Evolutionary conservation across 805 yeast genomes (phyloP), one percentile per base, ranked within the genome.

Genomic region (Zygosaccharomyces siamensis): DNA sequence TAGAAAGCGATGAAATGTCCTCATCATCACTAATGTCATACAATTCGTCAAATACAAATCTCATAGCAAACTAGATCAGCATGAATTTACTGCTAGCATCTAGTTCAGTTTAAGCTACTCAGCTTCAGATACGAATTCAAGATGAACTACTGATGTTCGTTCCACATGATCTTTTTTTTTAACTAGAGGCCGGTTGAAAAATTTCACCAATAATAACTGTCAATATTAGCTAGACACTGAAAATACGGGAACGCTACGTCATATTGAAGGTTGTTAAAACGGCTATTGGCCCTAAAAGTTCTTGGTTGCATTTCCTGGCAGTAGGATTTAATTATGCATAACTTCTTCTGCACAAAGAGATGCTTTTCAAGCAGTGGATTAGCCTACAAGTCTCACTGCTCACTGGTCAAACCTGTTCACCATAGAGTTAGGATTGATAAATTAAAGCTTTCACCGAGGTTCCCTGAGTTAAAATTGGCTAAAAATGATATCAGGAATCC

Each of bases 391-490:
- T 77, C 77, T 43, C 84, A 81, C 27, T 79, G 77, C 66, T 84
- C 95, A 35, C 77, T 87, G 45, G 90, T 88, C 32, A 79, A 84
- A 44, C 98, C 99, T 1, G 95, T 92, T 12, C 99, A 93, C 67
- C 99, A 93, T 69, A 76, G 80, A 51, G 86, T 92, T 39, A 80
- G 79, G 56, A 81, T 88, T 62, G 77, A 79, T 60, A 93, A 93
- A 67, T 71, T 81, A 33, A 78, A 79, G 47, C 76, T 92, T 43
- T 84, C 90, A 32, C 89, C 92, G 49, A 74, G 83, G 51, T 86
- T 83, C 67, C 80, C 85, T 45, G 86, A 80, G 35, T 69, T 87
- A 49, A 78, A 85, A 53, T 69, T 76, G 43, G 79, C 83, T 26
- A 81, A 83, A 56, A 79, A 80, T 60, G 96, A 89, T 67, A 80